Evolutionary conservation across 2,329 filamentous ascomycete genomes (phyloP), one percentile per base, ranked within the genome.

Genomic region (Ascocoryne sarcoides): DNA sequence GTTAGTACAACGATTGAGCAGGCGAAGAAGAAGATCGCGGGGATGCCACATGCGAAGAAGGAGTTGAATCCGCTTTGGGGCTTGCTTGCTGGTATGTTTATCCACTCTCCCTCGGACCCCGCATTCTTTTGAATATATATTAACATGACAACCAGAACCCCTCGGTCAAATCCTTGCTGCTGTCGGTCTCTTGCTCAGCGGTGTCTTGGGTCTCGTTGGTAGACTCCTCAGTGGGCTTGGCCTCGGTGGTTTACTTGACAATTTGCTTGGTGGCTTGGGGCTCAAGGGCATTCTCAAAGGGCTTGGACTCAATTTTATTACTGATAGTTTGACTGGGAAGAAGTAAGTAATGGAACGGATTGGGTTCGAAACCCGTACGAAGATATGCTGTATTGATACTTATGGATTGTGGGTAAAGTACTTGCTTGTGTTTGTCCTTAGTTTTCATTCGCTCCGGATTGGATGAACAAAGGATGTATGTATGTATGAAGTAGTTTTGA

Each of bases 21-120:
- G 48, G 84, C 84, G 18, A 92, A 89, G 76, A 84, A 82, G 68
- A 84, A 85, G 69, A 84, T 95, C 46, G 79, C 84, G 57, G 84
- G 85, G 58, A 92, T 95, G 84, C 88, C 89, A 4, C 84, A 93
- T 52, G 89, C 87, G 32, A 93, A 95, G 81, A 90, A 94, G 73
- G 81, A 90, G 69, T 73, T 95, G 45, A 95, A 90, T 67, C 88
- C 89, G 9, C 76, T 95, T 20, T 94, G 88, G 87, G 78, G 70
- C 20, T 69, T 95, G 36, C 68, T 92, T 10, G 52, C 57, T 16
- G n/a, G n/a, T n/a, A n/a, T n/a, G n/a, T n/a, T n/a, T n/a, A n/a
- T n/a, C n/a, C n/a, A n/a, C n/a, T n/a, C n/a, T n/a, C n/a, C n/a
- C n/a, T n/a, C n/a, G n/a, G n/a, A n/a, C n/a, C n/a, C n/a, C n/a